Percentiles rank a stretch among this genome's conserved stretches.
phyloP scores from a whole-genome alignment of 192 early-diverging fungal species.

The Backusella circina region DNA sequence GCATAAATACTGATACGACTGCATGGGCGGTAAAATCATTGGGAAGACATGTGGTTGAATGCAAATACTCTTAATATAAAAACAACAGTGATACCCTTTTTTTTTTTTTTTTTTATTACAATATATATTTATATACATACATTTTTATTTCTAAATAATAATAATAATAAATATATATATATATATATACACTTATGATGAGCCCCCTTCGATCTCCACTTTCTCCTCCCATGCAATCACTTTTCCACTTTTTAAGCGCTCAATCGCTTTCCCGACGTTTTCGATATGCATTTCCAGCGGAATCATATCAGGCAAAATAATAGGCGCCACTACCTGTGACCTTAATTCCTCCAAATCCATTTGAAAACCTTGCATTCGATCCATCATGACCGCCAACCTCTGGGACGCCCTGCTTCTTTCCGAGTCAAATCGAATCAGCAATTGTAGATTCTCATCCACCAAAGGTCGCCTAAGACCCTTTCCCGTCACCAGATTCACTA shows the following conservation, averaged over 20 bases:
- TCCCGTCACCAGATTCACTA: slow-evolving; percentile 33
- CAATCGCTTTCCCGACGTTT: slow-evolving; percentile 37
- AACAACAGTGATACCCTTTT: not conserved
- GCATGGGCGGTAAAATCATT: not conserved
- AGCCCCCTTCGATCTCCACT: not conserved
- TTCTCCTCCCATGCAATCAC: slow-evolving; percentile 18
- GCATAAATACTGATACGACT: not conserved
- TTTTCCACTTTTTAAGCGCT: slow-evolving; percentile 33
- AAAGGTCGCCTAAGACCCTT: slow-evolving; percentile 26
- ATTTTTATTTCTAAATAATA: too few species aligned
- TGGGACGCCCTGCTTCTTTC: slow-evolving; percentile 40
- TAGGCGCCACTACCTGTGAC: slow-evolving; percentile 37
- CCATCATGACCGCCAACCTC: slow-evolving; percentile 37
- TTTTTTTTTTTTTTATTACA: too few species aligned
- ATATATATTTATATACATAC: too few species aligned
- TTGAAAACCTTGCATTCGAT: slow-evolving; percentile 46
- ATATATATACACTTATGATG: not conserved
- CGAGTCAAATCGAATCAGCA: slow-evolving; percentile 34
- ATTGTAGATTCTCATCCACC: slow-evolving; percentile 37
- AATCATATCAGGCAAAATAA: slow-evolving; percentile 25
- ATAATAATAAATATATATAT: not conserved
- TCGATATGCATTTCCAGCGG: slow-evolving; percentile 40
- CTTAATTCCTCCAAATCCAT: slow-evolving; percentile 49
- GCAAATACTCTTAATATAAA: not conserved
- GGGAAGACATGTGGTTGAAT: not conserved